Conservation (phyloP, 371 early-diverging fungal genomes). For the Lichtheimia ramosa region DNA sequence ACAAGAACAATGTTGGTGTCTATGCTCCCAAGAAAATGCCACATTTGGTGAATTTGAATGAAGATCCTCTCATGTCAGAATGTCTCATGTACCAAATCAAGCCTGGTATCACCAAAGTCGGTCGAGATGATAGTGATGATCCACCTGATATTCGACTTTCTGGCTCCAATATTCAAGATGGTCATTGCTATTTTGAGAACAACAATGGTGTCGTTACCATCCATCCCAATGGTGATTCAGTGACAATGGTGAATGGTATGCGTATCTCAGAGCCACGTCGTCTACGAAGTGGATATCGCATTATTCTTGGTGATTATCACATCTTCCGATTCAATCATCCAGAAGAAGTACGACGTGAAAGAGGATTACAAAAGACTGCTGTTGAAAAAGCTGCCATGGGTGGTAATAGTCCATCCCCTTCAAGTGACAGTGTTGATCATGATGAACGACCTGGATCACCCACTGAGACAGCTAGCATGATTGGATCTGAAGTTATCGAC, state of each 20-base stretch:
- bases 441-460: conserved; percentile 62
- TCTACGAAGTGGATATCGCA: conserved; percentile 75
- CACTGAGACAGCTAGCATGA: conserved; percentile 22
- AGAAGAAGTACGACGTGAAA: conserved; percentile 74
- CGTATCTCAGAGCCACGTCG: conserved; percentile 60
- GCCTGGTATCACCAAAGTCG: conserved; percentile 74
- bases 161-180: conserved; percentile 65
- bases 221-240: conserved; percentile 57
- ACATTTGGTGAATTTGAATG: conserved; percentile 87
- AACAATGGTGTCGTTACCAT: conserved; percentile 61
- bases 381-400: conserved; percentile 1
- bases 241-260: conserved; percentile 81
- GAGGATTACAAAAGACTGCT: conserved; percentile 36
- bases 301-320: conserved; percentile 81
- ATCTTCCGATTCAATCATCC: conserved; percentile 89
- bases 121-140: conserved; percentile 46
- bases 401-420: neutral
- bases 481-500: conserved; percentile 59
- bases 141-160: conserved; percentile 69
- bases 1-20: conserved; percentile 75
- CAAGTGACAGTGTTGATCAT: conserved; percentile 7
- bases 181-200: conserved; percentile 81
- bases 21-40: conserved; percentile 82
- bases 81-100: conserved; percentile 87
- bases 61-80: conserved; percentile 89